Evolutionary conservation across 106 monocot species (phyloP).

Genomic region (Dioscorea dumetorum): DNA sequence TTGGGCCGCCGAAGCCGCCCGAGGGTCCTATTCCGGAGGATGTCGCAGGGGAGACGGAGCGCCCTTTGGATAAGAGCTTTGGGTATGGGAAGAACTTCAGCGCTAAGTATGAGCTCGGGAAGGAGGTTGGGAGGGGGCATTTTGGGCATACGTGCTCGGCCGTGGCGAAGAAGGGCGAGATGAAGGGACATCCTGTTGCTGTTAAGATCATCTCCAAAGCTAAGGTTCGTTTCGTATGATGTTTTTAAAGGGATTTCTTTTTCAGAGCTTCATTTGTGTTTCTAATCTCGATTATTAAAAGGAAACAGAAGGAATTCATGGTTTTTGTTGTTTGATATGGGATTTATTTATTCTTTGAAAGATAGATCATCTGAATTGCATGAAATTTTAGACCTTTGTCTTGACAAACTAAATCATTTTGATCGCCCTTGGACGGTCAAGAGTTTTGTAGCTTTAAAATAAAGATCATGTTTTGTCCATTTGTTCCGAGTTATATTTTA

Average conservation of each 20-base stretch:
- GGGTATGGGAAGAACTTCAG: constrained; percentile 62
- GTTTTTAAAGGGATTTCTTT: constrained; percentile 9
- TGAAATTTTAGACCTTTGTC: no score
- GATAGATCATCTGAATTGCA: neutral
- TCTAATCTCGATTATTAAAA: no score
- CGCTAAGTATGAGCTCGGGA: constrained; percentile 69
- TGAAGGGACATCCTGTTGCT: constrained; percentile 58
- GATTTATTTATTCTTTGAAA: neutral
- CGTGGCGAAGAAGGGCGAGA: constrained; percentile 55
- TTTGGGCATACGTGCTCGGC: constrained; percentile 75
- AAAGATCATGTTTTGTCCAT: no score
- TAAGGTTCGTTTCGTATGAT: constrained; percentile 54
- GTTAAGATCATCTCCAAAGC: constrained; percentile 79
- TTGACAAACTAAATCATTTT: no score
- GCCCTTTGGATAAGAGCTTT: constrained; percentile 62
- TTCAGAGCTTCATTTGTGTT: neutral
- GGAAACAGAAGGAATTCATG: neutral
- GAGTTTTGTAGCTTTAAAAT: no score
- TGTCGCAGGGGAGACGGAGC: constrained; percentile 18
- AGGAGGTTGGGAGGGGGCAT: constrained; percentile 75
- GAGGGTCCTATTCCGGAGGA: constrained; percentile 54
- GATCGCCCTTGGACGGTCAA: no score
- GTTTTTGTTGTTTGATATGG: neutral
- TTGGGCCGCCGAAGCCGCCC: constrained; percentile 17
- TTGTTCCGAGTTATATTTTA: no score